These are phyloP conservation scores for Schizophyllum commune DNA, from an alignment of 1,284 basidiomycete species.

Conservation along the genomic window DNA sequence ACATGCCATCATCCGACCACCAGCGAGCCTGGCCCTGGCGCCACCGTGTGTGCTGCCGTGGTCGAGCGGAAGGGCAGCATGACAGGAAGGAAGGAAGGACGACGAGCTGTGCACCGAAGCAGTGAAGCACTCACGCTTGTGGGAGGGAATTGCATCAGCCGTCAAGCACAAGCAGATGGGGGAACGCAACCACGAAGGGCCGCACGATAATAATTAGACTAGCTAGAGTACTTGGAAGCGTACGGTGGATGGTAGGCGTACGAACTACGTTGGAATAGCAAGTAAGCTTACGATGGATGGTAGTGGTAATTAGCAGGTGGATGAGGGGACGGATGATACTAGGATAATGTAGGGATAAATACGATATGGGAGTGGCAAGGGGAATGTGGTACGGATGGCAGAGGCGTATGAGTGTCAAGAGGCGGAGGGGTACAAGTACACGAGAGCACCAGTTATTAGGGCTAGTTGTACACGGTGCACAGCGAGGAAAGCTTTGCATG, in stretches of 20 bases:
- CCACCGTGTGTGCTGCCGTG: too few species aligned
- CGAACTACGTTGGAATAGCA: too few species aligned
- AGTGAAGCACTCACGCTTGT: too few species aligned
- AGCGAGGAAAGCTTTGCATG: background rate
- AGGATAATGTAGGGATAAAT: background rate
- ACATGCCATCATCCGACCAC: too few species aligned
- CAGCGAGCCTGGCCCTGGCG: too few species aligned
- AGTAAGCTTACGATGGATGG: background rate
- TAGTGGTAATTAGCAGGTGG: background rate
- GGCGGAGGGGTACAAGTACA: background rate
- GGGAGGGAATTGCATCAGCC: too few species aligned
- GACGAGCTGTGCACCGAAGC: too few species aligned
- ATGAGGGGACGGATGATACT: background rate
- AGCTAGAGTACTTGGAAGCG: background rate
- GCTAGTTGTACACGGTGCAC: background rate
- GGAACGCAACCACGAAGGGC: background rate
- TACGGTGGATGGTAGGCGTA: background rate
- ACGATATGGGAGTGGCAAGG: background rate
- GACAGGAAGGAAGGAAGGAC: too few species aligned
- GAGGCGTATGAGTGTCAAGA: too few species aligned
- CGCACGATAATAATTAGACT: background rate
- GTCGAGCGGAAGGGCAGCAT: too few species aligned
- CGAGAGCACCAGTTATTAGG: background rate
- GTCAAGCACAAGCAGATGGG: too few species aligned
- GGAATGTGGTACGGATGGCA: too few species aligned